Conservation (phyloP, 192 early-diverging fungal species). For the Pilaira anomala region DNA sequence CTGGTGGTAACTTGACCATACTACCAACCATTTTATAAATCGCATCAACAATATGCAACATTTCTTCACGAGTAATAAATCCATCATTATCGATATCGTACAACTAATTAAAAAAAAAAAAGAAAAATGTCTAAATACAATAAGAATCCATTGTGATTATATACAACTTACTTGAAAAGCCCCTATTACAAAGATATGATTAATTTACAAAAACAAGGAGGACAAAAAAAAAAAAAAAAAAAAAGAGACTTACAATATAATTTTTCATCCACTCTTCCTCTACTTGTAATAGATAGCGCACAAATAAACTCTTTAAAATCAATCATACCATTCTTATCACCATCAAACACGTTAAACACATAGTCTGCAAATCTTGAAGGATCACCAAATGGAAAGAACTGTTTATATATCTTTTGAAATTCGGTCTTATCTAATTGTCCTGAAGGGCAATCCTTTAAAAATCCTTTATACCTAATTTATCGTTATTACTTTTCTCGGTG, state of each 20-base stretch:
- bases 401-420: conserved; percentile 92
- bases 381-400: conserved; percentile 97
- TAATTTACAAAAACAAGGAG: background rate
- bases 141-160: background rate
- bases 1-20: conserved; percentile 84
- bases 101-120: conserved; percentile 37
- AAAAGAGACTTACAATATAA: conserved; percentile 64
- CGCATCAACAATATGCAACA: conserved; percentile 88
- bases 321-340: conserved; percentile 84
- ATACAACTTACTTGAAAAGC: conserved; percentile 25
- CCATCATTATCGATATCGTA: conserved; percentile 93
- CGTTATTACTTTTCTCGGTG: background rate
- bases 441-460: conserved; percentile 87
- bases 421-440: conserved; percentile 81
- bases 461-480: conserved; percentile 84
- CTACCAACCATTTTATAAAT: conserved; percentile 94
- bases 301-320: conserved; percentile 92
- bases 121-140: background rate
- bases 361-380: conserved; percentile 84
- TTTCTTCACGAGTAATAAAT: conserved; percentile 82
- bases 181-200: conserved; percentile 4
- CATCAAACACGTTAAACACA: conserved; percentile 91
- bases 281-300: conserved; percentile 81
- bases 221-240: background rate
- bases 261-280: conserved; percentile 82